Percentiles rank a stretch among this genome's conserved stretches.
These are phyloP conservation scores for Coemansia sp. DNA, from an alignment of 192 early-diverging fungal genomes.

Conservation along the genomic window DNA sequence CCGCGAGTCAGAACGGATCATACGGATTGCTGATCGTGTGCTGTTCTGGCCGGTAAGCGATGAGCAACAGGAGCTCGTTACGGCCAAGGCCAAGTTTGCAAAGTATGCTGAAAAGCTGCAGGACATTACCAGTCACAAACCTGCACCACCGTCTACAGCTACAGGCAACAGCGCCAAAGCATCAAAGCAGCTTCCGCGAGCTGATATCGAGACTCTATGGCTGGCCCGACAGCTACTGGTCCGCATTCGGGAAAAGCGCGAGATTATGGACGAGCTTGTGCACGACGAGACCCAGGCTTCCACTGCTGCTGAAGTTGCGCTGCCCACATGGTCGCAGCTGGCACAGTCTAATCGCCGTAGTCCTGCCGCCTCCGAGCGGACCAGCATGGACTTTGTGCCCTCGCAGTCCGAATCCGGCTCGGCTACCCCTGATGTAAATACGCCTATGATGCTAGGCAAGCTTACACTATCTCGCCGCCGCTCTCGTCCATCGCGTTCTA, in stretches of 20 bases:
- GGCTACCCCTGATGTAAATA: slow-evolving; percentile 28
- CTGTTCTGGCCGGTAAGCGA: slow-evolving; percentile 49
- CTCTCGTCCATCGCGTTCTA: slow-evolving; percentile 46
- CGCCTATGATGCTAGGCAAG: slow-evolving; percentile 13
- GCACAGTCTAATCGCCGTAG: slow-evolving; percentile 32
- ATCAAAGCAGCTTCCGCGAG: slow-evolving; percentile 22
- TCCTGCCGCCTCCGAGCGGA: slow-evolving; percentile 43
- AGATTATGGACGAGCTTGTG: slow-evolving; percentile 50
- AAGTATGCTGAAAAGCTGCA: slow-evolving; percentile 52
- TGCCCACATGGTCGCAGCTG: slow-evolving; percentile 52
- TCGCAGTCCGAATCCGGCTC: slow-evolving; percentile 49
- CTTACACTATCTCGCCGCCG: slow-evolving; percentile 35
- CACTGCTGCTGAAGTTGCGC: slow-evolving; percentile 1
- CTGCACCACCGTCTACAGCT: neutral
- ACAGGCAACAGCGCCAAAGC: neutral
- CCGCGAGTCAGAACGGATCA: slow-evolving; percentile 40
- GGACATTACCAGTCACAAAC: slow-evolving; percentile 15
- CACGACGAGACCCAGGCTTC: too few species aligned
- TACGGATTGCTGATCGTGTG: slow-evolving; percentile 45
- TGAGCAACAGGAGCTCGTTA: slow-evolving; percentile 48
- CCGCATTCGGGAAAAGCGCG: slow-evolving; percentile 40
- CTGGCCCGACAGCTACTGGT: slow-evolving; percentile 49
- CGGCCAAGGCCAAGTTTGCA: slow-evolving; percentile 44
- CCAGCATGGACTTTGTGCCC: slow-evolving; percentile 38
- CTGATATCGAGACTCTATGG: slow-evolving; percentile 54